Evolutionary conservation across 495 filamentous ascomycete species (phyloP), one percentile per base, ranked within the genome.

Genomic region (Pyrenopolyporus hunteri): DNA sequence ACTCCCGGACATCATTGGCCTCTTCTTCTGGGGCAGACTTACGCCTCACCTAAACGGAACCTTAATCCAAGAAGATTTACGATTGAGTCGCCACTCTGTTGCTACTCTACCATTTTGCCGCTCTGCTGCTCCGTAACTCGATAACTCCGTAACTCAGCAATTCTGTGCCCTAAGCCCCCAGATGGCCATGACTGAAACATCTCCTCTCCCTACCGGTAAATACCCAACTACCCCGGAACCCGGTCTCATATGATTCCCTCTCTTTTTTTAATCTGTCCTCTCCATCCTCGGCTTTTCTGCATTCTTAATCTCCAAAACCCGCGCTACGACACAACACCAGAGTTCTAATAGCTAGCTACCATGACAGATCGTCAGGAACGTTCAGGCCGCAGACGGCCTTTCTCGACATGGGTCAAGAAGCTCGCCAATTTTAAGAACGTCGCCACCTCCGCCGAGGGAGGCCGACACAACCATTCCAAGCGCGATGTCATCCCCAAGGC

Each of bases 371-470:
- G 74, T 47, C 48, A 73, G 68, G 80, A 73, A 51, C 80, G 80
- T 26, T 54, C 67, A 31, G 76, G 75, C 35, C 89, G 91, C 49
- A 88, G 92, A 46, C 87, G 88, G 44, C 93, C 93, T 4, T 97
- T 98, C 73, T 85, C 93, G 17, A 88, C 84, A 36, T 92, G 93
- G 88, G 90, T 98, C 86, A 97, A 93, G 80, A 92, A 93, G 59
- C 83, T 98, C 22, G 87, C 92, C 25, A 94, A 85, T 70, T 83
- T 97, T 59, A 97, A 93, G 73, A 81, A 73, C 56, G 82, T 80
- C 57, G 82, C 81, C 59, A 78, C 82, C 3, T 74, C 72, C 9
- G 68, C 76, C 14, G 70, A 69, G 22, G 52, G 64, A 36, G 29
- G 57, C 16, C 63, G 70, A 31, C 70, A 71, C 33, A 64, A 64